These are phyloP conservation scores for Claviceps sp. DNA, from an alignment of 2,329 filamentous ascomycete species.

Conservation along the genomic window DNA sequence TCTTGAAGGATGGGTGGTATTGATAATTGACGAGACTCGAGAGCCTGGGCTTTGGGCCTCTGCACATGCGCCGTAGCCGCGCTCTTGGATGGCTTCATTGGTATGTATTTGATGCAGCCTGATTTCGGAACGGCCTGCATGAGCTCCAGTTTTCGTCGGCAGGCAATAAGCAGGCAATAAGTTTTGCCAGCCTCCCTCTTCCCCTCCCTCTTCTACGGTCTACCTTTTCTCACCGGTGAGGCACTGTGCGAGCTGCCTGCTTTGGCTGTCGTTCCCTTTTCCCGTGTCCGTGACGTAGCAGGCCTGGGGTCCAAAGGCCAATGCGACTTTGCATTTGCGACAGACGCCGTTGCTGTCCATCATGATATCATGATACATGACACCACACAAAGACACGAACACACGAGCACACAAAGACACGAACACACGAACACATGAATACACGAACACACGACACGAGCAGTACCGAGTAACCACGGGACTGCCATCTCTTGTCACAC, in stretches of 20 bases:
- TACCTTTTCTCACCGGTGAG: background rate
- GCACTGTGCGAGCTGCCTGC: background rate
- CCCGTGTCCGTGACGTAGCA: background rate
- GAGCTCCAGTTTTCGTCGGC: no score
- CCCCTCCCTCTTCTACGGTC: background rate
- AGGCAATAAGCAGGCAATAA: no score
- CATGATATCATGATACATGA: background rate
- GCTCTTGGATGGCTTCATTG: no score
- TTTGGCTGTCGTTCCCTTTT: background rate
- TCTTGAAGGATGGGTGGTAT: background rate
- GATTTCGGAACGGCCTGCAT: background rate
- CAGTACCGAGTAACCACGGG: background rate
- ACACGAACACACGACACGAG: no score
- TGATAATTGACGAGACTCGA: background rate
- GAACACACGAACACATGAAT: no score
- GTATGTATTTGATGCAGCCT: background rate
- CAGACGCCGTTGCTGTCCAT: no score
- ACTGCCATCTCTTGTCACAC: constrained; percentile 3
- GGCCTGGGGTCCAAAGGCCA: background rate
- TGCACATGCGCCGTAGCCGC: background rate
- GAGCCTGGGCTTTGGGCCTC: background rate
- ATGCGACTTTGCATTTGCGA: background rate
- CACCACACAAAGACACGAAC: background rate
- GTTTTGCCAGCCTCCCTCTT: background rate
- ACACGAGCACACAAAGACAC: no score